Evolutionary conservation across 768 basidiomycete species (phyloP).

Genomic region (Vararia minispora): DNA sequence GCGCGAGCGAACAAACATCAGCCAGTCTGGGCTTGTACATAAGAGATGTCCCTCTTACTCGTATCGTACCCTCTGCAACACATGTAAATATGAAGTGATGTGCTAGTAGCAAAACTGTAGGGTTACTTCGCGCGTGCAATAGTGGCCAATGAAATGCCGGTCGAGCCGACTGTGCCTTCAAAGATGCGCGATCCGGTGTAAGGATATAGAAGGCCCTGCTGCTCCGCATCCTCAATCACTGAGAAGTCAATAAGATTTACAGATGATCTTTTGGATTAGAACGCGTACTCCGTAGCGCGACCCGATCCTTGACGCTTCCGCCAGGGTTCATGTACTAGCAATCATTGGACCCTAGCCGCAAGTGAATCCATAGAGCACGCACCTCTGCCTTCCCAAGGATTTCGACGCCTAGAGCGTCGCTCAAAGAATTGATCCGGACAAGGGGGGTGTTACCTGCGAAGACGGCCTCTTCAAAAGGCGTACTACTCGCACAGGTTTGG

Average conservation of each 20-base stretch:
- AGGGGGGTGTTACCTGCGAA: slow-evolving; percentile 65
- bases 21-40: neutral
- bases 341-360: slow-evolving; percentile 1
- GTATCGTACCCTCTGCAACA: slow-evolving; percentile 70
- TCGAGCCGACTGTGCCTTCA: slow-evolving; percentile 94
- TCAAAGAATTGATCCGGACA: slow-evolving; percentile 83
- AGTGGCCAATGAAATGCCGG: slow-evolving; percentile 93
- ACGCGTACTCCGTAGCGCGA: slow-evolving; percentile 76
- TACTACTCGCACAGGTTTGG: too few relatives aligned
- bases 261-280: neutral
- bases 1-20: slow-evolving; percentile 5
- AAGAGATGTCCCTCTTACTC: slow-evolving; percentile 36
- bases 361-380: slow-evolving; percentile 7
- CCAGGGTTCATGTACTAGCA: slow-evolving; percentile 89
- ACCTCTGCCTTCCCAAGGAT: slow-evolving; percentile 96
- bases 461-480: neutral
- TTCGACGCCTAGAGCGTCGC: slow-evolving; percentile 84
- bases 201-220: slow-evolving; percentile 68
- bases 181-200: slow-evolving; percentile 88
- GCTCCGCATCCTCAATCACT: slow-evolving; percentile 96
- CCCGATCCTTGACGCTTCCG: slow-evolving; percentile 95
- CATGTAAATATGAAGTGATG: neutral
- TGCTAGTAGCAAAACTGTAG: neutral
- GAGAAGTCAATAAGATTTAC: neutral
- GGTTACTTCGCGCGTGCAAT: slow-evolving; percentile 57